These are phyloP conservation scores for Paramicrosporidium saccamoebae DNA, from an alignment of 371 early-diverging fungal species.

Conservation along the genomic window DNA sequence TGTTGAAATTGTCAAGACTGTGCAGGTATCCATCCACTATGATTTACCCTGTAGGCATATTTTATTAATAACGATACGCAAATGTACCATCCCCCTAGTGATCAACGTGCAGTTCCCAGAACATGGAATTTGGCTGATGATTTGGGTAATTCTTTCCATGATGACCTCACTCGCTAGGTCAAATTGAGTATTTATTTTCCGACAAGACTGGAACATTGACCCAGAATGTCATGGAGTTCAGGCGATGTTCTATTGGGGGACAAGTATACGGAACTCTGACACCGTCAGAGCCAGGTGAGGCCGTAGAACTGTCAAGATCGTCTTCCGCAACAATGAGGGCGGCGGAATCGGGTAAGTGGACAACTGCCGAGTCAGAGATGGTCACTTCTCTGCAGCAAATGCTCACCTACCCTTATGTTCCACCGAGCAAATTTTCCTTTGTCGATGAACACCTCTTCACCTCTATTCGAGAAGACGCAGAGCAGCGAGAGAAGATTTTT, in stretches of 20 bases:
- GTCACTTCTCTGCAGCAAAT: conserved; percentile 2
- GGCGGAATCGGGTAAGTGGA: background rate
- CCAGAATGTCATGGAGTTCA: conserved; percentile 38
- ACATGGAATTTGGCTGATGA: conserved; percentile 59
- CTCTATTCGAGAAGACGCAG: conserved; percentile 6
- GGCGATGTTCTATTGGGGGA: conserved; percentile 48
- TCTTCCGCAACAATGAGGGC: background rate
- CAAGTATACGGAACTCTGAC: conserved; percentile 20
- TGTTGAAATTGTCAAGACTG: conserved; percentile 58
- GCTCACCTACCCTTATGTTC: conserved; percentile 4
- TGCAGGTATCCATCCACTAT: conserved; percentile 9
- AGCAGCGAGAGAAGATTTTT: conserved; percentile 17
- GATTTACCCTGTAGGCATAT: conserved; percentile 15
- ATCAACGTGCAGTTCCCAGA: conserved; percentile 40
- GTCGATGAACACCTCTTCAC: conserved; percentile 5
- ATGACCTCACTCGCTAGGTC: no score
- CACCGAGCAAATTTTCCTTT: conserved; percentile 5
- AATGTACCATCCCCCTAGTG: conserved; percentile 39
- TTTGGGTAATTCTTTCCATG: no score
- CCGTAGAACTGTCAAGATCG: conserved; percentile 1
- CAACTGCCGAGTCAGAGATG: conserved; percentile 3
- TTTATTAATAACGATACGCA: conserved; percentile 48
- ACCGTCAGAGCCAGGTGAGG: conserved; percentile 3
- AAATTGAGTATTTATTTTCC: conserved; percentile 82
- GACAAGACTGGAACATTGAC: conserved; percentile 69